Base-by-base conservation (phyloP, 73 alveolate genomes). In the Symbiodinium natans region DNA sequence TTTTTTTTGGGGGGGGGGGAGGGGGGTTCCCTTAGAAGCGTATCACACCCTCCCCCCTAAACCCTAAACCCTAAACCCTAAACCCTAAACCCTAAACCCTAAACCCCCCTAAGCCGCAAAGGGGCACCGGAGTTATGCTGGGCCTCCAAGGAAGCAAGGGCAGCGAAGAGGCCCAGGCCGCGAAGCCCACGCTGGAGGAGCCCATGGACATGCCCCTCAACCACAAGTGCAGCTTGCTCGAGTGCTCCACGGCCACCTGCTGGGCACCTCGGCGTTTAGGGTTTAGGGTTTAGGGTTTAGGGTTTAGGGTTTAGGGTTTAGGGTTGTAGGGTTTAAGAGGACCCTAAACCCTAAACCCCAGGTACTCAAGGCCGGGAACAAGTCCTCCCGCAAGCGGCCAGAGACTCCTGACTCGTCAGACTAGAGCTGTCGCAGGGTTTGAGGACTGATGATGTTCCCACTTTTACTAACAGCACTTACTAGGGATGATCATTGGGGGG, bases 221-320 rank as follows among this genome's bases (percentile, higher is more conserved):
- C 34, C 93, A 86, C 29, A 71, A 86, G 52, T 46, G 59, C 68
- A 46, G 82, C 54, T 31, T 86, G 83, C 54, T 74, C 15, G 93
- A 86, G 36, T 86, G 93, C 82, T 56, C 68, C 52, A 52, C 38
- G 31, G 93, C 56, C 43, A 36, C 39, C 29, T 86, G 93, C 52
- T 86, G 93, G 93, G n/a, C n/a, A n/a, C n/a, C n/a, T n/a, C n/a
- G n/a, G n/a, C n/a, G n/a, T n/a, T n/a, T n/a, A n/a, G n/a, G n/a
- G n/a, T n/a, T n/a, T n/a, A n/a, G n/a, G n/a, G n/a, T n/a, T n/a
- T n/a, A n/a, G n/a, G n/a, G n/a, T n/a, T n/a, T n/a, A n/a, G n/a
- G n/a, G n/a, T n/a, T n/a, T n/a, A n/a, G n/a, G n/a, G n/a, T n/a
- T n/a, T n/a, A n/a, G n/a, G n/a, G n/a, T n/a, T n/a, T n/a, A n/a